phyloP scores from a whole-genome alignment of 2,329 filamentous ascomycete species.

The Macrophomina pseudophaseolina region DNA sequence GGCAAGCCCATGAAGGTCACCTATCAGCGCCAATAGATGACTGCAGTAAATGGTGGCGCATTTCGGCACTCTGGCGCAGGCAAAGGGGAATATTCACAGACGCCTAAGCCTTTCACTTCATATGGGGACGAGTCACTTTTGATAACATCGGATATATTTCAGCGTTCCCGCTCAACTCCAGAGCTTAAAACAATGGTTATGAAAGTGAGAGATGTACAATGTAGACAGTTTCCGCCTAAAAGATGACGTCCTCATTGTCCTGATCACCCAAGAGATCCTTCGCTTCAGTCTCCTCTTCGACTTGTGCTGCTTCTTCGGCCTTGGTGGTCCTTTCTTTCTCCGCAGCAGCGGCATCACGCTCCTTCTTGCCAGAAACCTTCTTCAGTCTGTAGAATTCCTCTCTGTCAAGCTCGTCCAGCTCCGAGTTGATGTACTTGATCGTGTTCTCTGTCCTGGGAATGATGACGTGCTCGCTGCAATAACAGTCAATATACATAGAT shows the following conservation, averaged over 20 bases:
- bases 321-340: conserved; percentile 51
- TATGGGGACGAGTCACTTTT: no score
- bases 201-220: neutral
- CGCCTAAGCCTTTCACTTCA: neutral
- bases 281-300: conserved; percentile 46
- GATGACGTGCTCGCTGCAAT: conserved; percentile 80
- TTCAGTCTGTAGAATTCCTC: conserved; percentile 98
- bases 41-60: no score
- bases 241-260: conserved; percentile 86
- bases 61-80: neutral
- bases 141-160: neutral
- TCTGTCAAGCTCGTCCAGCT: conserved; percentile 94
- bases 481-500: neutral
- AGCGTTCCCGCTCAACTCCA: neutral
- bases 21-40: conserved; percentile 80
- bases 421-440: conserved; percentile 99
- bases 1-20: conserved; percentile 89
- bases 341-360: conserved; percentile 53
- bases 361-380: conserved; percentile 80
- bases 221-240: conserved; percentile 52
- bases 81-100: no score
- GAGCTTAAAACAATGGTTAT: conserved; percentile 1
- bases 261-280: conserved; percentile 74
- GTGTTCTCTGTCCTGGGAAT: conserved; percentile 98
- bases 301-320: conserved; percentile 34